Evolutionary conservation across 768 basidiomycete species (phyloP), one percentile per base, ranked within the genome.

Genomic region (Sarcodon sp.): DNA sequence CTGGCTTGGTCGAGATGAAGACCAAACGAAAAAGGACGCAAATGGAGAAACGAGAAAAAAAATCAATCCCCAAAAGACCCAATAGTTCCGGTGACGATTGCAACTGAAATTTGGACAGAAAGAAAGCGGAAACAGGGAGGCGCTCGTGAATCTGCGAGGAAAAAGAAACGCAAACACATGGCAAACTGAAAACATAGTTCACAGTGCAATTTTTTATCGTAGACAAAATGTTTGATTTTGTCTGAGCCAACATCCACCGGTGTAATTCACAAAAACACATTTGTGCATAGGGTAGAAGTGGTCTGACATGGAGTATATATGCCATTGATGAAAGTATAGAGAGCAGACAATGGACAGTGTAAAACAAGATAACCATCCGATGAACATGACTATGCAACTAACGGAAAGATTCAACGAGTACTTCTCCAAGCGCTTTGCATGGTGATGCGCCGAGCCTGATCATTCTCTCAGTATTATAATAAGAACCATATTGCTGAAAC

Each of bases 351-450:
- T 27, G 21, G 21, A n/a, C 32, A 51, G 7, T 6, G 12, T 49
- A 72, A 68, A 68, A 62, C 54, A 72, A 70, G 51, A 70, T 69
- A 13, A 51, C 54, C 3, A 57, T 71, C 45, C 59, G 60, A 41
- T 60, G 50, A 53, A 9, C 13, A 36, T 13, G 2, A 15, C 7
- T 33, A 11, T n/a, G 18, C 45, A 36, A 45, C 44, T 32, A 15
- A 31, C 44, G 44, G n/a, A 32, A 46, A 33, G 7, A 4, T 10
- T 21, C 27, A 21, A 32, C 79, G 71, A 37, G 74, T 69, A 56
- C 82, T 72, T 60, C 87, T 76, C 87, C 88, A 91, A 38, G 87
- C 88, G 53, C 88, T 90, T 62, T 90, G 88, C 79, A 91, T 76
- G 13, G 87, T 79, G 54, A 91, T 91, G 43, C 87, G 79, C 53